phyloP scores from a whole-genome alignment of 148 eudicot genomes.

The Chenopodium formosanum region DNA sequence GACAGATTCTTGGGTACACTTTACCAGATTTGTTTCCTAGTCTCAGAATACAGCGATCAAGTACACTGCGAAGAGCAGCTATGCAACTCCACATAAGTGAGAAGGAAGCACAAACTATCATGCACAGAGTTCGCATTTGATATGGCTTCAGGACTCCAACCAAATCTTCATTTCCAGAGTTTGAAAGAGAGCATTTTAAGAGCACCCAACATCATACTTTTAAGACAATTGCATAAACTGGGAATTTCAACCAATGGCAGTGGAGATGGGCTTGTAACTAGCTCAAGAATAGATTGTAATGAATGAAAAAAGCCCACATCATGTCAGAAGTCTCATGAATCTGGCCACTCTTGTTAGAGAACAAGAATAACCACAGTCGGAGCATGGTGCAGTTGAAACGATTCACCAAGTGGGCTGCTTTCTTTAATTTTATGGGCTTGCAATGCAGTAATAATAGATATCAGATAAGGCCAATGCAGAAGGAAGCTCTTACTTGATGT shows the following conservation, averaged over 20 bases:
- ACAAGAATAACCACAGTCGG: constrained; percentile 11
- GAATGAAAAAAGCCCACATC: constrained; percentile 25
- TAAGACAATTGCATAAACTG: not conserved
- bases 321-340: constrained; percentile 31
- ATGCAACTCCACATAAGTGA: not conserved
- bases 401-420: not conserved
- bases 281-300: constrained; percentile 37
- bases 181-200: constrained; percentile 6
- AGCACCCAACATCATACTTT: not conserved
- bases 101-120: not conserved
- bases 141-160: not conserved
- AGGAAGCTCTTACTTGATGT: constrained; percentile 46
- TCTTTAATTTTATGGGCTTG: not conserved
- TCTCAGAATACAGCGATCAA: not conserved
- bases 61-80: not conserved
- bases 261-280: constrained; percentile 26
- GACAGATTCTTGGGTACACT: not conserved
- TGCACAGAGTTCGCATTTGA: not conserved
- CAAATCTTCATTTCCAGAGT: not conserved
- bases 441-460: constrained; percentile 3
- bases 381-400: not conserved
- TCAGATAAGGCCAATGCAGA: constrained; percentile 8
- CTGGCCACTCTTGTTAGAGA: constrained; percentile 37
- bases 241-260: constrained; percentile 18
- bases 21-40: not conserved